A percentile compares a stretch with the other conserved stretches of the same genome.
These are phyloP conservation scores for Linnemannia exigua DNA, from an alignment of 192 early-diverging fungal species.

Conservation along the genomic window DNA sequence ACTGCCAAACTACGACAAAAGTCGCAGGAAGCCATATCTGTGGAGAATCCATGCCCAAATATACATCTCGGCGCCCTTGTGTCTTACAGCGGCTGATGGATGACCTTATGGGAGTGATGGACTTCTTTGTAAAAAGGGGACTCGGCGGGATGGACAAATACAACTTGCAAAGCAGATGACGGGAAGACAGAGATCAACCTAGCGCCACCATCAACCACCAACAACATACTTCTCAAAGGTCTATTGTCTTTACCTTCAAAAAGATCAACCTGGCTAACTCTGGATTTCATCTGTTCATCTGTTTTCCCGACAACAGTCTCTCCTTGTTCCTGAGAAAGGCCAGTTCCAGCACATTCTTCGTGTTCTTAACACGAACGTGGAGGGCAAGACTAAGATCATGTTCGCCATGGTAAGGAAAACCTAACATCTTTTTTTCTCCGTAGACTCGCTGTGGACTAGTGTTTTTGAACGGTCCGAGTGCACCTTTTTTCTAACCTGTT, in stretches of 20 bases:
- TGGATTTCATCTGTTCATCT: conserved; percentile 22
- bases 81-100: neutral
- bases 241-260: neutral
- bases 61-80: neutral
- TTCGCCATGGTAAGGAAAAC: conserved; percentile 79
- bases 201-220: neutral
- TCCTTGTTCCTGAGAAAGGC: conserved; percentile 91
- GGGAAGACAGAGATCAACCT: neutral
- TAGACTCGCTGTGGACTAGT: no score
- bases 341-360: conserved; percentile 98
- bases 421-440: conserved; percentile 4
- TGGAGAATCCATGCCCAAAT: conserved; percentile 12
- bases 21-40: neutral
- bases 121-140: neutral
- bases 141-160: neutral
- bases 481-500: neutral
- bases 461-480: no score
- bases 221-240: neutral
- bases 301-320: conserved; percentile 69
- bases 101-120: neutral
- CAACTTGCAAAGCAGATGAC: neutral
- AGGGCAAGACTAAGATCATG: conserved; percentile 95
- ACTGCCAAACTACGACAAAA: neutral
- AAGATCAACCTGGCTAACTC: conserved; percentile 28
- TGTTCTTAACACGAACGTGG: conserved; percentile 99